These are phyloP conservation scores for Phytopythium ostracodes DNA, from an alignment of 352 stramenopile species.

Conservation along the genomic window DNA sequence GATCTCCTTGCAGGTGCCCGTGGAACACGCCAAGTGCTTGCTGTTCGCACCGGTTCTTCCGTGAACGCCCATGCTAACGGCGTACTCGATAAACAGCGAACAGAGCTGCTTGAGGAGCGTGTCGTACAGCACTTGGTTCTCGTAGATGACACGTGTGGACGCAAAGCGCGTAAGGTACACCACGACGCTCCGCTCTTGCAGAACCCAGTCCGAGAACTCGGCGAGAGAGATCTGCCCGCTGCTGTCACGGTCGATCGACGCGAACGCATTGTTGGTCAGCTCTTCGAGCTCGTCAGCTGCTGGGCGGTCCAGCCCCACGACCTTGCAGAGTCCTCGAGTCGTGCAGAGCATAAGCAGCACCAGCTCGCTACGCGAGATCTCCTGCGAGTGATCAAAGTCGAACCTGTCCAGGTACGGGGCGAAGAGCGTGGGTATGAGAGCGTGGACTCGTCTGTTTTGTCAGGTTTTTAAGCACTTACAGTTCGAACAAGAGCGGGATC, in stretches of 20 bases:
- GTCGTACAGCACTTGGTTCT: constrained; percentile 66
- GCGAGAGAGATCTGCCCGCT: constrained; percentile 55
- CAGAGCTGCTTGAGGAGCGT: constrained; percentile 49
- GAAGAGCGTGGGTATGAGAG: not conserved
- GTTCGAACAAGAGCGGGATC: constrained; percentile 62
- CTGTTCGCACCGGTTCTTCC: not conserved
- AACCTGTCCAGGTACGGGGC: constrained; percentile 27
- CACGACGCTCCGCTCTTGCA: constrained; percentile 44
- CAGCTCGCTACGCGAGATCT: constrained; percentile 62
- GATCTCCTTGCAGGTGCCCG: constrained; percentile 32
- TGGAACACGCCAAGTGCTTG: constrained; percentile 30
- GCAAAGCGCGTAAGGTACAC: constrained; percentile 59
- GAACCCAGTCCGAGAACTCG: constrained; percentile 56
- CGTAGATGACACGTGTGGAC: constrained; percentile 57
- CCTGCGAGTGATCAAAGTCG: constrained; percentile 71
- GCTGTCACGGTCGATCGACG: constrained; percentile 47
- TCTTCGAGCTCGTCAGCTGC: constrained; percentile 44
- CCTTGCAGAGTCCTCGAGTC: constrained; percentile 68
- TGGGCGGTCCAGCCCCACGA: constrained; percentile 51
- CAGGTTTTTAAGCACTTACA: constrained; percentile 22
- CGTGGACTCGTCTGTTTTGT: not conserved
- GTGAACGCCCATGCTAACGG: constrained; percentile 9
- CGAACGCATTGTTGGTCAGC: constrained; percentile 46
- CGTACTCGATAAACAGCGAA: constrained; percentile 40
- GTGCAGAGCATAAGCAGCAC: constrained; percentile 72